phyloP scores from a whole-genome alignment of 2,329 filamentous ascomycete genomes.

The Dactylellina haptotyla region DNA sequence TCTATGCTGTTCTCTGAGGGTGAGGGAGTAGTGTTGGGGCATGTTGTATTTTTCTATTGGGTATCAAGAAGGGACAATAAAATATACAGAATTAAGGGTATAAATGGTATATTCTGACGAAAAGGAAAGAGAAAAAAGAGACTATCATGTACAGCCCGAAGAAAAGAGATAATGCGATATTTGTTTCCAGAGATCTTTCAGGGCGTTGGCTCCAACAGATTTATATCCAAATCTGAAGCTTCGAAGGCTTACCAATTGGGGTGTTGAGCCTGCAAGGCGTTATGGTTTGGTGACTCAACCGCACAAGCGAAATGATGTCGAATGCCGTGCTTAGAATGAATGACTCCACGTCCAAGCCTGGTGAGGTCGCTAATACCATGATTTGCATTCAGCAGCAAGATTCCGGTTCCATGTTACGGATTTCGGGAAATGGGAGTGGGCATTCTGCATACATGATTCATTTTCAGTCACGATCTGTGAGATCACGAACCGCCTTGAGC shows the following conservation, averaged over 20 bases:
- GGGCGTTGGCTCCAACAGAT: not conserved
- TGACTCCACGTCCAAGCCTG: constrained; percentile 6
- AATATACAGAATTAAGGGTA: not conserved
- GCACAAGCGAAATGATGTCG: not conserved
- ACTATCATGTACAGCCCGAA: not conserved
- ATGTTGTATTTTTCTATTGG: constrained; percentile 13
- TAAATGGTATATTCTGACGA: no score
- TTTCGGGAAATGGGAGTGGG: no score
- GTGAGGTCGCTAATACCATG: not conserved
- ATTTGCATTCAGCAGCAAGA: not conserved
- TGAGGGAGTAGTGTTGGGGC: constrained; percentile 25
- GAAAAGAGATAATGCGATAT: not conserved
- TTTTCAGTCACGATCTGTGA: no score
- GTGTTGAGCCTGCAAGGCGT: not conserved
- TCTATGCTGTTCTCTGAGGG: constrained; percentile 8
- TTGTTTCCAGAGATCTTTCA: not conserved
- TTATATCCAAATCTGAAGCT: constrained; percentile 6
- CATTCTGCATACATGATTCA: no score
- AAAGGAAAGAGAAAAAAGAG: not conserved
- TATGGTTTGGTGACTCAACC: constrained; percentile 1
- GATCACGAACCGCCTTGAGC: no score
- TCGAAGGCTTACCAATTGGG: not conserved
- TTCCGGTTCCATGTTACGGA: no score
- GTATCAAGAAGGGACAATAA: not conserved
- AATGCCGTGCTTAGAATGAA: not conserved